Base-by-base conservation (phyloP, 2,329 filamentous ascomycete genomes). In the Claviceps sp. region DNA sequence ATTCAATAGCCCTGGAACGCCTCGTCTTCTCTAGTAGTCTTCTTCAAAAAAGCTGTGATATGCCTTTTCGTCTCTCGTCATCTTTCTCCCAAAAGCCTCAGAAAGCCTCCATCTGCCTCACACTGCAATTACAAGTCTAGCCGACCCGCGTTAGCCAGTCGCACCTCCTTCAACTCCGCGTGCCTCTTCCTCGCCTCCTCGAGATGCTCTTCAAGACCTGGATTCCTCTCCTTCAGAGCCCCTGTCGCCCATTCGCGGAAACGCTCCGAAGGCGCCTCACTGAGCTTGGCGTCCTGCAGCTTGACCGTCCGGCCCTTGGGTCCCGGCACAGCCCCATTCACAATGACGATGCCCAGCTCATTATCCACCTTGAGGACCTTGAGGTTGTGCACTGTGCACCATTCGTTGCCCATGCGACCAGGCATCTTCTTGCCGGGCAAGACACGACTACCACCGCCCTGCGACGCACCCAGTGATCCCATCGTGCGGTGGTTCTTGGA, bases 341-440 rank as follows among this genome's bases (percentile, higher is more conserved):
- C 83, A 50, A 96, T 81, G 54, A 98, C 81, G 61, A 95, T 81
- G 20, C 93, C 93, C 63, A 90, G 84, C 67, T 87, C 84, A 60
- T 83, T 78, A 70, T 97, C 89, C 37, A 95, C 84, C 74, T 89
- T 84, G 66, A 98, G 72, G 50, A 98, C 82, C 70, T 85, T 87
- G 60, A 97, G 72, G 70, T 95, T 96, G 76, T 96, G 90, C 53
- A 93, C 78, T 47, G 93, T 98, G 52, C 89, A 86, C 59, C 81
- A 82, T 68, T 95, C 79, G 58, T 85, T 87, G 57, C 93, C 93
- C 93, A 98, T 97, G 54, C 88, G 82, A 52, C 93, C 93, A 3
- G 93, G 82, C 93, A 98, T 98, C 72, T 89, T 93, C 81, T 98
- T 98, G 55, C 93, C 93, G 0, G 93, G 93, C 64, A 89, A 74